These are phyloP conservation scores for Mycena alexandri DNA, from an alignment of 768 basidiomycete species.

Conservation along the genomic window DNA sequence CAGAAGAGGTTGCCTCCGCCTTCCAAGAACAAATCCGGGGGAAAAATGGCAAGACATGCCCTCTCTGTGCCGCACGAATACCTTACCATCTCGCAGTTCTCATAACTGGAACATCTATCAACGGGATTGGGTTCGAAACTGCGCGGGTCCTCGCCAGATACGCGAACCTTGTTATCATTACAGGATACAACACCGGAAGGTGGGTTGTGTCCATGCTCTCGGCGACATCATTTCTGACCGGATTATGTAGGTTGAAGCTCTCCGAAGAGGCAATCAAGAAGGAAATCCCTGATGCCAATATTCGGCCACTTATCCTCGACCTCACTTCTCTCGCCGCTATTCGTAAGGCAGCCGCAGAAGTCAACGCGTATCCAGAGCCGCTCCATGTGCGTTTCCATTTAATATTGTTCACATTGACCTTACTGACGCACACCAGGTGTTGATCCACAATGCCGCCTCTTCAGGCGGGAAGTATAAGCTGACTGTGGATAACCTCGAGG, in stretches of 20 bases:
- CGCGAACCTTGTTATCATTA: slow-evolving; percentile 21
- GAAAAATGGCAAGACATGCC: slow-evolving; percentile 5
- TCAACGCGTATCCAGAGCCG: slow-evolving; percentile 23
- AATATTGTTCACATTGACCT: neutral
- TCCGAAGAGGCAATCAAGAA: slow-evolving; percentile 7
- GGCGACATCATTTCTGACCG: neutral
- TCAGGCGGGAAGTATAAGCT: slow-evolving; percentile 13
- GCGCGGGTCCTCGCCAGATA: slow-evolving; percentile 16
- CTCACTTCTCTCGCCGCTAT: slow-evolving; percentile 15
- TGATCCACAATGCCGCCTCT: slow-evolving; percentile 26
- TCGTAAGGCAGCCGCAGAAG: slow-evolving; percentile 27
- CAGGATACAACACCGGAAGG: slow-evolving; percentile 16
- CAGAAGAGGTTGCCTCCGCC: slow-evolving; percentile 15
- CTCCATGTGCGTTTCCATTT: slow-evolving; percentile 4
- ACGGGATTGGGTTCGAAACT: no score
- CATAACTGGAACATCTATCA: slow-evolving; percentile 8
- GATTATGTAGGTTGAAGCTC: neutral
- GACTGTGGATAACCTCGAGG: slow-evolving; percentile 17
- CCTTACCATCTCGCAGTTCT: slow-evolving; percentile 1
- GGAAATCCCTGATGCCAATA: slow-evolving; percentile 7
- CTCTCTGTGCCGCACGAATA: neutral
- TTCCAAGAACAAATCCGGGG: slow-evolving; percentile 17
- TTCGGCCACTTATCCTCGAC: slow-evolving; percentile 21
- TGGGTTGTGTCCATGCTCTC: neutral
- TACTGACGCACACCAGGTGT: slow-evolving; percentile 1